Evolutionary conservation across 2,329 filamentous ascomycete genomes (phyloP), one percentile per base, ranked within the genome.

Genomic region (Aspergillus cejpii): DNA sequence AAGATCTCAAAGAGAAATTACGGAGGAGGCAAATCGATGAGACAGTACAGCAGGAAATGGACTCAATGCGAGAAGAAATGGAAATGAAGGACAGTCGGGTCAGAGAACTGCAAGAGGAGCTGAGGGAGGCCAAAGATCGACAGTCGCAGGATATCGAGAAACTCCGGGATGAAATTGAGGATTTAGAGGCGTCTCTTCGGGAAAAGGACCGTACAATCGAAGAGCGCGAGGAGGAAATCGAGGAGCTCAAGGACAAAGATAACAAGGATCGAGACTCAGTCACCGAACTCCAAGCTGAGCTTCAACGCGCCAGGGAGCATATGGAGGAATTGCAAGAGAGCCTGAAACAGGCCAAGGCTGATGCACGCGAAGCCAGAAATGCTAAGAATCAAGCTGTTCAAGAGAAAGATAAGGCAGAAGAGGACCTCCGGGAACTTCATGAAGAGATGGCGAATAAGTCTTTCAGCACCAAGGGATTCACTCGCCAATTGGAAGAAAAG

Each of bases 361-460:
- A 72, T 17, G 56, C 60, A 12, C 58, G 59, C 41, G 65, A 70
- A 37, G 64, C 68, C 4, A 61, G 74, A 70, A 41, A 76, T 72
- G 58, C 63, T 70, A 33, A 57, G 31, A 57, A 67, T 48, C 71
- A 76, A 34, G 74, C 79, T 3, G 64, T 74, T 14, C 74, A 81
- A 39, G 70, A 74, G 57, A 68, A 73, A 59, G 60, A 72, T 48
- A 66, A 66, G 29, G 73, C 72, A 6, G 73, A 77, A 47, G 72
- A 78, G 49, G 74, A 81, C 44, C 69, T 83, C 1, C 74, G 77
- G 39, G 73, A 78, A 44, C 72, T 89, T 19, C 84, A 86, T 50
- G 83, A 87, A 43, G 85, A 89, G 56, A 80, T 89, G 76, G 77
- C 84, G 17, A 83, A 90, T 66, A 89, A 88, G 56, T 90, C 85